phyloP scores from a whole-genome alignment of 2,329 filamentous ascomycete species.

The Fusarium succisae region DNA sequence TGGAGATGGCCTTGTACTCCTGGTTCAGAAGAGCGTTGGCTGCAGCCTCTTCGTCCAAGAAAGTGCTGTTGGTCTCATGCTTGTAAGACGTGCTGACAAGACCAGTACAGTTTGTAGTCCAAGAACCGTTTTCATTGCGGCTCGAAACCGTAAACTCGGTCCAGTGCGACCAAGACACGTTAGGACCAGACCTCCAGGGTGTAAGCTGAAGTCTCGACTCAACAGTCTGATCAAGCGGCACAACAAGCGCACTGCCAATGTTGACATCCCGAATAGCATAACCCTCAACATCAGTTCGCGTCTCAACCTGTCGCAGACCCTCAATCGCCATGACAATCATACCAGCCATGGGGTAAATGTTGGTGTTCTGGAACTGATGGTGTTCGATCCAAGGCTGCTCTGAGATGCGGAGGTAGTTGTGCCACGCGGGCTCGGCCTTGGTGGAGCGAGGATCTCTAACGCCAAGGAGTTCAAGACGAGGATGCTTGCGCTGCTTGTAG shows the following conservation, averaged over 20 bases:
- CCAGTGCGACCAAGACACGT: not conserved
- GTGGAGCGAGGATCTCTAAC: not conserved
- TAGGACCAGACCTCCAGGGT: not conserved
- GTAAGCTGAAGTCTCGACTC: not conserved
- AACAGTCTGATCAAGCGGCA: not conserved
- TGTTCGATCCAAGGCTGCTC: not conserved
- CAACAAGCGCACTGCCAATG: not conserved
- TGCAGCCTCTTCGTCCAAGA: not conserved
- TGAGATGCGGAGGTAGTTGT: not conserved
- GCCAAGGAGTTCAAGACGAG: not conserved
- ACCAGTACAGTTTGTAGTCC: not conserved
- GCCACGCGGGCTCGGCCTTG: not conserved
- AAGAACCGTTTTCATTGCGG: not conserved
- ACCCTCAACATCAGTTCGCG: not conserved
- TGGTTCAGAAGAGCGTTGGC: not conserved
- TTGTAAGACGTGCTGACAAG: not conserved
- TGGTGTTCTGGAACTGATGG: not conserved
- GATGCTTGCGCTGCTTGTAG: not conserved
- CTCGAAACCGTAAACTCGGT: not conserved
- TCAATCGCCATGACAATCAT: not conserved
- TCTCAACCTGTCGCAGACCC: not conserved
- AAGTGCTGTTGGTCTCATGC: not conserved
- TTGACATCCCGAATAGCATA: not conserved
- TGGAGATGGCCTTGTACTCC: not conserved
- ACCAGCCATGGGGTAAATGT: not conserved